phyloP scores from a whole-genome alignment of 2,329 filamentous ascomycete genomes.

The Colletotrichum liaoningense region DNA sequence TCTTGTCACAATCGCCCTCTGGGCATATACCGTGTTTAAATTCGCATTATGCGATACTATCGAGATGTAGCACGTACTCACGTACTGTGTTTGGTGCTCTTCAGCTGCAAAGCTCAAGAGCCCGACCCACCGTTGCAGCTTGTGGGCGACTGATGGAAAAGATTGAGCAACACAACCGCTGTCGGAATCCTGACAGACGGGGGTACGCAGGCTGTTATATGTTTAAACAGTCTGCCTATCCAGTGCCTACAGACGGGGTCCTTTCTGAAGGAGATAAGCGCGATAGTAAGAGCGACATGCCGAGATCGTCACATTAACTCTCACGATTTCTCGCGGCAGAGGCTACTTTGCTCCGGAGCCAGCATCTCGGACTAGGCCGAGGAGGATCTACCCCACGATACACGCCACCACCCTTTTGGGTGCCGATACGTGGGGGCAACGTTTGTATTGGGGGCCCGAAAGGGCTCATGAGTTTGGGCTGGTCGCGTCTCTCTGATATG shows the following conservation, averaged over 20 bases:
- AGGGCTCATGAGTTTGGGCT: constrained; percentile 52
- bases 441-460: constrained; percentile 32
- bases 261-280: constrained; percentile 70
- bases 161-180: constrained; percentile 36
- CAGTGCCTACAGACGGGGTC: constrained; percentile 50
- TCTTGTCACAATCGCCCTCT: not conserved
- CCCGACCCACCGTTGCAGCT: constrained; percentile 1
- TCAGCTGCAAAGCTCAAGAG: not conserved
- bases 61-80: not conserved
- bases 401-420: constrained; percentile 41
- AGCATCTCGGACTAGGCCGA: constrained; percentile 68
- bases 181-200: constrained; percentile 31
- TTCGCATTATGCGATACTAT: not conserved
- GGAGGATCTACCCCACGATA: constrained; percentile 51
- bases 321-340: constrained; percentile 45
- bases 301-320: constrained; percentile 33
- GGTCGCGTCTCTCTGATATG: constrained; percentile 59
- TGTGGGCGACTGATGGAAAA: constrained; percentile 25
- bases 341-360: constrained; percentile 67
- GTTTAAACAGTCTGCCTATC: constrained; percentile 18
- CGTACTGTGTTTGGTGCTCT: not conserved
- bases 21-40: too few relatives aligned
- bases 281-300: constrained; percentile 64
- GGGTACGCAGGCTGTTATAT: not conserved
- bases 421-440: constrained; percentile 38